Evolutionary conservation across 768 basidiomycete species (phyloP), one percentile per base, ranked within the genome.

Genomic region (Trametes elegans): DNA sequence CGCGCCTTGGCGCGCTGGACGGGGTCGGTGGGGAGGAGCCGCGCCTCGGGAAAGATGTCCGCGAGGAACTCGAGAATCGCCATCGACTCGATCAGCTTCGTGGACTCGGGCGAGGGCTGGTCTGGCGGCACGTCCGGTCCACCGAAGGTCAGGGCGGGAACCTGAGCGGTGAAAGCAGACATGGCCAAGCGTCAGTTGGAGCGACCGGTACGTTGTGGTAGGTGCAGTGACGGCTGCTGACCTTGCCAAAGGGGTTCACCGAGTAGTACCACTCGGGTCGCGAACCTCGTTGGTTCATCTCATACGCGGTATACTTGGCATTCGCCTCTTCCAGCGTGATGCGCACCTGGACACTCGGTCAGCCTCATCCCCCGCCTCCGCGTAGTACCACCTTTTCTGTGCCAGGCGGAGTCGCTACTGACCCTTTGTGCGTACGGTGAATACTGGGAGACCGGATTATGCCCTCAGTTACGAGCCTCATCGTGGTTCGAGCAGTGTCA

Each of bases 191-290:
- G 8, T 51, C 21, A 51, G 29, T 23, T 1, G 19, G 10, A 3
- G 5, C 1, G 9, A 14, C 23, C 2, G 7, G 14, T 41, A 27
- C 1, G 19, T 16, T 21, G 18, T 9, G 21, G 23, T 26, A 16
- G 0, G 8, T 4, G 16, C 10, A 8, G 16, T 1, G 34, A 36
- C n/a, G n/a, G n/a, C n/a, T n/a, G n/a, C 27, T 11, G 13, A 82
- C 85, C 77, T 86, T 87, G 70, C 79, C 79, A 0, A 79, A 81
- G 0, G 81, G 81, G 67, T 87, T 88, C 27, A 88, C 78, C 54
- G 81, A 0, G 79, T 75, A 0, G 79, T 84, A 87, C 85, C 85
- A 87, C 43, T 77, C 79, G 0, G 85, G 85, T 68, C 87, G 88
- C 70, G 82, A 81, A 60, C 55, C 46, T 14, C 87, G 67, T 21